Conservation (phyloP, 2,329 filamentous ascomycete species). For the Dothideomycetidae sp. region DNA sequence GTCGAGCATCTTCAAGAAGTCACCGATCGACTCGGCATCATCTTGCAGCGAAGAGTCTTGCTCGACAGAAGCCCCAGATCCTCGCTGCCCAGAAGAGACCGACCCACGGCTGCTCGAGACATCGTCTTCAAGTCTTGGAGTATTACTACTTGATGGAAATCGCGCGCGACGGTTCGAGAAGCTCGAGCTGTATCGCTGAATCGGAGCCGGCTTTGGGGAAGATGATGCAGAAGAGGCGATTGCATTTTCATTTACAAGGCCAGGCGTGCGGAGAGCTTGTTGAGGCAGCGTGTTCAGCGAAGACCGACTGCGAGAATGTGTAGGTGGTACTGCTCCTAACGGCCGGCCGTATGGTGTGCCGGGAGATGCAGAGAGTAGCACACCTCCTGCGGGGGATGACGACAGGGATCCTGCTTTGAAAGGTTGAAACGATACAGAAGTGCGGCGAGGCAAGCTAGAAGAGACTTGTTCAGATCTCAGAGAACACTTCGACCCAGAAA, state of each 20-base stretch:
- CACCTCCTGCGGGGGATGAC: constrained; percentile 55
- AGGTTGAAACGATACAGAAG: constrained; percentile 81
- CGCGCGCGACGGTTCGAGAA: constrained; percentile 75
- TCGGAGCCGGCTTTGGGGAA: constrained; percentile 64
- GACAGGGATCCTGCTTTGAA: constrained; percentile 96
- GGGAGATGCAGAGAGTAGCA: constrained; percentile 39
- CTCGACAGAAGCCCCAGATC: constrained; percentile 64
- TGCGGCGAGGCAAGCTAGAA: constrained; percentile 38
- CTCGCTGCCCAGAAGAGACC: constrained; percentile 53
- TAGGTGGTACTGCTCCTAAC: constrained; percentile 12
- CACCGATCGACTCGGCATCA: constrained; percentile 85
- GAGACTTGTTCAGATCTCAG: constrained; percentile 27
- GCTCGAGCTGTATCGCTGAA: constrained; percentile 83
- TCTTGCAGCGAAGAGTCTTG: constrained; percentile 52
- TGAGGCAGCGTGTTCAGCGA: constrained; percentile 65
- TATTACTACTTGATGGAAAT: constrained; percentile 55
- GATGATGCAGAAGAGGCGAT: constrained; percentile 53
- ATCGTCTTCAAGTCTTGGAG: constrained; percentile 57
- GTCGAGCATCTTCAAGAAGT: constrained; percentile 81
- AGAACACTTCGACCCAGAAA: constrained; percentile 36
- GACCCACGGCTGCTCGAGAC: constrained; percentile 67
- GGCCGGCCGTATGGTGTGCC: constrained; percentile 32
- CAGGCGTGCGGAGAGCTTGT: constrained; percentile 53
- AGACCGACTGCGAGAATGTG: constrained; percentile 52
- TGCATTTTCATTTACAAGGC: constrained; percentile 45